Percentiles rank a stretch among this genome's conserved stretches.
Evolutionary conservation across 768 basidiomycete species (phyloP).

Genomic region (Tricholoma hemisulphureum): DNA sequence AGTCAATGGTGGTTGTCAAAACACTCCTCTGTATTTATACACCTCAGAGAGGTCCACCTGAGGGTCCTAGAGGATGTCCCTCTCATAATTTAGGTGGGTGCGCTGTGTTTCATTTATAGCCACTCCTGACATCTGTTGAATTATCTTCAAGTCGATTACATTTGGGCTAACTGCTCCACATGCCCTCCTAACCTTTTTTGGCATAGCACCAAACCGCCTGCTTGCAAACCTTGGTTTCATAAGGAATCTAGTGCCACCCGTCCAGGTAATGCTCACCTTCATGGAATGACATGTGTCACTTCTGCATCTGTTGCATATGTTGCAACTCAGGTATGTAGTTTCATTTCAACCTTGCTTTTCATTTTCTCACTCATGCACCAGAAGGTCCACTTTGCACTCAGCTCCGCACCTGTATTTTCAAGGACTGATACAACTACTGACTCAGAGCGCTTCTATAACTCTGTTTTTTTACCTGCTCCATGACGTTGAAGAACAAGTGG

Average conservation of each 20-base stretch:
- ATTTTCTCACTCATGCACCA: background rate
- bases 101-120: background rate
- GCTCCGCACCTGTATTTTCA: background rate
- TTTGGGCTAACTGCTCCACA: background rate
- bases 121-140: background rate
- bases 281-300: slow-evolving; percentile 14
- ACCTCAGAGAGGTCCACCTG: background rate
- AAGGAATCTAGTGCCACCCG: slow-evolving; percentile 1
- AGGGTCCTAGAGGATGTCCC: background rate
- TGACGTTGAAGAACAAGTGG: background rate
- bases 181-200: background rate
- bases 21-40: background rate
- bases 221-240: too few species aligned
- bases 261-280: slow-evolving; percentile 6
- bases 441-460: too few species aligned
- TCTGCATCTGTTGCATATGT: slow-evolving; percentile 11
- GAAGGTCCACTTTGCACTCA: background rate
- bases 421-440: too few species aligned
- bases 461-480: background rate
- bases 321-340: slow-evolving; percentile 9
- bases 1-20: background rate
- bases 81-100: background rate
- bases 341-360: background rate
- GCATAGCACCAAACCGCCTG: background rate
- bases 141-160: background rate